phyloP scores from a whole-genome alignment of 768 basidiomycete species.

The Dentipellis sp. region DNA sequence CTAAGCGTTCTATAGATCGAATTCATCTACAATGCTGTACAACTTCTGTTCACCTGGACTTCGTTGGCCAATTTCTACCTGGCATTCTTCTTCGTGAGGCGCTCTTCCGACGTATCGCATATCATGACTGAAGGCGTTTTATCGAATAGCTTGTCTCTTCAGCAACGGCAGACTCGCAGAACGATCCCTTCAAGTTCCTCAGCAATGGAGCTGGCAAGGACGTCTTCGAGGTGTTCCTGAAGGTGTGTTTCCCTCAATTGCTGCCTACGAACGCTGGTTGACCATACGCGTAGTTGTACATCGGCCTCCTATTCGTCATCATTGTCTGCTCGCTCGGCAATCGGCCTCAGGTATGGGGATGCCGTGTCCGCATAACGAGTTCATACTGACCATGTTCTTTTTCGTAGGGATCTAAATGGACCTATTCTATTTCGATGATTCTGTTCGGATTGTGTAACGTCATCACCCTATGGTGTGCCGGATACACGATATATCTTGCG shows the following conservation, averaged over 20 bases:
- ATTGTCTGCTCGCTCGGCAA: slow-evolving; percentile 87
- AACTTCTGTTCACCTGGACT: slow-evolving; percentile 92
- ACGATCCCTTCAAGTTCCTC: slow-evolving; percentile 80
- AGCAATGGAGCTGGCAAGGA: slow-evolving; percentile 58
- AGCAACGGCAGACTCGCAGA: slow-evolving; percentile 46
- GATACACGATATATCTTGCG: slow-evolving; percentile 80
- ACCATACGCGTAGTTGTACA: slow-evolving; percentile 52
- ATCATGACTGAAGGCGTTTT: slow-evolving; percentile 11
- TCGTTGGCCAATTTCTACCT: slow-evolving; percentile 89
- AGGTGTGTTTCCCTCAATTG: slow-evolving; percentile 18
- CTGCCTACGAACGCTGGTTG: slow-evolving; percentile 3
- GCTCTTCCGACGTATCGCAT: slow-evolving; percentile 14
- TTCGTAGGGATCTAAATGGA: slow-evolving; percentile 72
- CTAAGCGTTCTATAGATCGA: slow-evolving; percentile 45
- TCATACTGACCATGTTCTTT: not conserved
- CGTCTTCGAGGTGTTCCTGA: slow-evolving; percentile 73
- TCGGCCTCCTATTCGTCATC: slow-evolving; percentile 74
- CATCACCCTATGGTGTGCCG: slow-evolving; percentile 84
- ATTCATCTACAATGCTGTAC: slow-evolving; percentile 85
- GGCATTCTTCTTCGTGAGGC: slow-evolving; percentile 85
- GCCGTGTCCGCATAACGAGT: not conserved
- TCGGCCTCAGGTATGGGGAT: slow-evolving; percentile 50
- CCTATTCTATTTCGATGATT: slow-evolving; percentile 66
- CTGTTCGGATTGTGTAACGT: slow-evolving; percentile 72
- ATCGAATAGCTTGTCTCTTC: slow-evolving; percentile 63